A percentile compares a stretch with the other conserved stretches of the same genome.
Conservation (phyloP, 2,329 filamentous ascomycete species). For the Colletotrichum camelliae region DNA sequence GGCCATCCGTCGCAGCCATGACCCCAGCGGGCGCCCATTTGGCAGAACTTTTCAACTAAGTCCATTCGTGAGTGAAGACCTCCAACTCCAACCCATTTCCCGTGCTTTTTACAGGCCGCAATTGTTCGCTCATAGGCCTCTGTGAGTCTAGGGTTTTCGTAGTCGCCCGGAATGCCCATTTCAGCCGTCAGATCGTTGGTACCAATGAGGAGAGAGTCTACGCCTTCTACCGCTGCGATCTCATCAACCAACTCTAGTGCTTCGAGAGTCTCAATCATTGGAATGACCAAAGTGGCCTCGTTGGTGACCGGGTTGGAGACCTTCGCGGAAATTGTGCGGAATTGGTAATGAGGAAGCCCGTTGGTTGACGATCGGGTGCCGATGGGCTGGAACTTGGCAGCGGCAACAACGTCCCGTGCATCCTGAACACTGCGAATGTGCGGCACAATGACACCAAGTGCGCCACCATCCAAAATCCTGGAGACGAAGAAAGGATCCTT, state of each 20-base stretch:
- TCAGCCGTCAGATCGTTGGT: constrained; percentile 49
- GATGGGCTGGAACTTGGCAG: constrained; percentile 41
- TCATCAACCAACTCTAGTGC: constrained; percentile 44
- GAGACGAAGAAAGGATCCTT: constrained; percentile 42
- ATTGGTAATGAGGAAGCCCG: constrained; percentile 40
- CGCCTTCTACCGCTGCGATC: constrained; percentile 39
- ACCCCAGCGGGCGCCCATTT: constrained; percentile 27
- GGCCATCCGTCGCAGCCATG: constrained; percentile 34
- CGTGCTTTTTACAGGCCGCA: constrained; percentile 38
- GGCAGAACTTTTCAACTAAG: constrained; percentile 40
- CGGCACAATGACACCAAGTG: constrained; percentile 44
- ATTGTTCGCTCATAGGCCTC: constrained; percentile 38
- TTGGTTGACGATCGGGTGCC: constrained; percentile 40
- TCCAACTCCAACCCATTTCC: constrained; percentile 45
- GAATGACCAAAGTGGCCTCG: constrained; percentile 41
- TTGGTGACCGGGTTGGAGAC: constrained; percentile 39
- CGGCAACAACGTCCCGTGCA: constrained; percentile 37
- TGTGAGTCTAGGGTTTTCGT: constrained; percentile 34
- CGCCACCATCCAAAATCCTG: constrained; percentile 44
- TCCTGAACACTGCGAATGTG: constrained; percentile 43
- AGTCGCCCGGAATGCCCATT: constrained; percentile 46
- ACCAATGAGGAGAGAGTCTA: constrained; percentile 48
- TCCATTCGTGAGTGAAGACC: constrained; percentile 45
- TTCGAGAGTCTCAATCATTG: constrained; percentile 46
- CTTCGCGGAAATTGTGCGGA: constrained; percentile 34